Conservation (phyloP, 495 filamentous ascomycete genomes). For the Ramalina intermedia region DNA sequence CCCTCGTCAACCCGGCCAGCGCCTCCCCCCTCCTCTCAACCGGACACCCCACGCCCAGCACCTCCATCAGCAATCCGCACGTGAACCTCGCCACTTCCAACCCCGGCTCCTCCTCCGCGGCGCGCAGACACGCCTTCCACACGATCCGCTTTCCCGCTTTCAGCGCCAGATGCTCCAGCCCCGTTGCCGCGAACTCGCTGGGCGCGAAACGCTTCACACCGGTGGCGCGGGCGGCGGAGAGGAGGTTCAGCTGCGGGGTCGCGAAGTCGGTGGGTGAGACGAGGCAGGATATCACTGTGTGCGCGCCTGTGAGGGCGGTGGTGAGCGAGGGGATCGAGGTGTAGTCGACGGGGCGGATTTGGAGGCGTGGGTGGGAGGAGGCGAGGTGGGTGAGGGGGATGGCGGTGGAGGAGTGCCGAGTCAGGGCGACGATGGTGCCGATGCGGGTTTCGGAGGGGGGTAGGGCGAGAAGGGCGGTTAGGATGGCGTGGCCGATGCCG, state of each 20-base stretch:
- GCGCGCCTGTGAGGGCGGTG: constrained; percentile 11
- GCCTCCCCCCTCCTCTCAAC: constrained; percentile 10
- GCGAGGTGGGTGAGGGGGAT: constrained; percentile 8
- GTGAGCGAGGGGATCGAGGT: constrained; percentile 5
- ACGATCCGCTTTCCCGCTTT: constrained; percentile 6
- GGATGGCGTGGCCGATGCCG: constrained; percentile 13
- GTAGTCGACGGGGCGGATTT: no score
- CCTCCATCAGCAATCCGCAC: constrained; percentile 24
- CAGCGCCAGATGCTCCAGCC: constrained; percentile 11
- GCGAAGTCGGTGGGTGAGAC: constrained; percentile 14
- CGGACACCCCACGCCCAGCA: constrained; percentile 11
- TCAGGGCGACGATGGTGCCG: background rate
- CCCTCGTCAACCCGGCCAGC: constrained; percentile 16
- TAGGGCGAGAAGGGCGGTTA: constrained; percentile 8
- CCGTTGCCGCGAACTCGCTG: constrained; percentile 15
- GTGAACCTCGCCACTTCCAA: constrained; percentile 21
- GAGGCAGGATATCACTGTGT: constrained; percentile 18
- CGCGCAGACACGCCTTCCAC: constrained; percentile 11
- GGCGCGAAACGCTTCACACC: constrained; percentile 22
- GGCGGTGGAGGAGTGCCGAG: constrained; percentile 9
- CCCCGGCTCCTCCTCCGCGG: background rate
- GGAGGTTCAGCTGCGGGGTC: constrained; percentile 17
- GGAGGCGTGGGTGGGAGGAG: constrained; percentile 2
- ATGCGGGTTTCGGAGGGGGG: constrained; percentile 1
- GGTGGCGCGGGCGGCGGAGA: constrained; percentile 18